These are phyloP conservation scores for Brassica hybrid DNA, from an alignment of 441 rosid species.

Conservation along the genomic window DNA sequence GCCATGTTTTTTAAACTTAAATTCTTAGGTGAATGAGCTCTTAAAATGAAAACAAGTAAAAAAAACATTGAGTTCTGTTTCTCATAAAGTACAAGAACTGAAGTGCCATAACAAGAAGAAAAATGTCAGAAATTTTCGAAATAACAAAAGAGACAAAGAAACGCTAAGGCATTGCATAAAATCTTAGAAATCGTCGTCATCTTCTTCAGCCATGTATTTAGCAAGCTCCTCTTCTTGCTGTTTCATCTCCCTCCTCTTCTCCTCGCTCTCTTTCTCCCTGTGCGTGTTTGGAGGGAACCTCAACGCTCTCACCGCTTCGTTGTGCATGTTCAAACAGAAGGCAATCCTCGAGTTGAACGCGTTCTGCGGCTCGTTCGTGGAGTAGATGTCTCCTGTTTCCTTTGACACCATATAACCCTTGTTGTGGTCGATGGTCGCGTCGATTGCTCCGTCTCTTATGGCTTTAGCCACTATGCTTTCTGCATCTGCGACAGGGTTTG, in stretches of 20 bases:
- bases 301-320: slow-evolving; percentile 61
- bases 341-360: slow-evolving; percentile 71
- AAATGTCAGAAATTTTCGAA: not conserved
- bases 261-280: slow-evolving; percentile 61
- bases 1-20: not conserved
- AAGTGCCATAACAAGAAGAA: slow-evolving; percentile 10
- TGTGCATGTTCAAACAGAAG: slow-evolving; percentile 67
- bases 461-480: slow-evolving; percentile 74
- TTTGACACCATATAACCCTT: slow-evolving; percentile 62
- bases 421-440: slow-evolving; percentile 62
- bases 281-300: slow-evolving; percentile 56
- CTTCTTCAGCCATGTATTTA: slow-evolving; percentile 64
- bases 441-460: slow-evolving; percentile 65
- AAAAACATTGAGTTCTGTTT: not conserved
- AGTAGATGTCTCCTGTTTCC: slow-evolving; percentile 66
- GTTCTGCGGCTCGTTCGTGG: slow-evolving; percentile 62
- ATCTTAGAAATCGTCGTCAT: slow-evolving; percentile 58
- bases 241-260: slow-evolving; percentile 64
- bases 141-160: not conserved
- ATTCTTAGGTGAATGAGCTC: not conserved
- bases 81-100: not conserved
- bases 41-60: not conserved
- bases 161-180: not conserved
- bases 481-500: slow-evolving; percentile 62
- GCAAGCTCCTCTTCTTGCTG: slow-evolving; percentile 74